These are phyloP conservation scores for Globisporangium nagaii DNA, from an alignment of 352 stramenopile genomes.

Conservation along the genomic window DNA sequence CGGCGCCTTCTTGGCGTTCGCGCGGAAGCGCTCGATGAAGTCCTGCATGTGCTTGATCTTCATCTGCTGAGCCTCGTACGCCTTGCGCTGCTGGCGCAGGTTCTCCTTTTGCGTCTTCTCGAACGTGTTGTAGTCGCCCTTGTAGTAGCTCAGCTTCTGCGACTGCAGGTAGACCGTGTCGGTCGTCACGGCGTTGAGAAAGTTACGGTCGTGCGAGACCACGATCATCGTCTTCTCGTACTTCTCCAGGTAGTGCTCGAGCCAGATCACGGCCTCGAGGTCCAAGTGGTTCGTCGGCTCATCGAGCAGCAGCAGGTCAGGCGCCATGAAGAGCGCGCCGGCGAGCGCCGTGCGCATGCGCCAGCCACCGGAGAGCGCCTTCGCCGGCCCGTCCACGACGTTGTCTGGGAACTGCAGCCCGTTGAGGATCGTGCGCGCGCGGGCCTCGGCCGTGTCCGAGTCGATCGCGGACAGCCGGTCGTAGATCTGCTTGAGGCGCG, in stretches of 20 bases:
- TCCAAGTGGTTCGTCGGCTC: slow-evolving; percentile 93
- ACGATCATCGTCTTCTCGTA: slow-evolving; percentile 94
- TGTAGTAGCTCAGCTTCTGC: slow-evolving; percentile 91
- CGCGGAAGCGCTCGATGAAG: slow-evolving; percentile 95
- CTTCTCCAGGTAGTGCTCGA: slow-evolving; percentile 88
- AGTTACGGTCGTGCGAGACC: slow-evolving; percentile 95
- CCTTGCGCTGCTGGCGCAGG: slow-evolving; percentile 90
- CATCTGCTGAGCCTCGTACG: slow-evolving; percentile 83
- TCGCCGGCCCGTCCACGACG: slow-evolving; percentile 89
- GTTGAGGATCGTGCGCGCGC: slow-evolving; percentile 88
- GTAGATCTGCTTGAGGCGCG: slow-evolving; percentile 77
- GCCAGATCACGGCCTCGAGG: slow-evolving; percentile 89
- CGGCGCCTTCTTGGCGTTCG: slow-evolving; percentile 94
- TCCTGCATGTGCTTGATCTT: slow-evolving; percentile 96
- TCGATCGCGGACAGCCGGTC: slow-evolving; percentile 88
- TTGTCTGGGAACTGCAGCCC: slow-evolving; percentile 93
- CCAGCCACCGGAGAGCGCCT: slow-evolving; percentile 92
- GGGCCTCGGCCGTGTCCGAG: slow-evolving; percentile 86
- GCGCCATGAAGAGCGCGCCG: slow-evolving; percentile 93
- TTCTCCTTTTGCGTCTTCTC: slow-evolving; percentile 92
- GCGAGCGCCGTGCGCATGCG: slow-evolving; percentile 93
- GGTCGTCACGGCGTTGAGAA: slow-evolving; percentile 95
- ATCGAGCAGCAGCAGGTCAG: slow-evolving; percentile 94
- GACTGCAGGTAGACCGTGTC: slow-evolving; percentile 93
- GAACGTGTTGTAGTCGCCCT: slow-evolving; percentile 97